Conservation (phyloP, 495 filamentous ascomycete genomes). For the Pseudomonodictys pantanalensis region DNA sequence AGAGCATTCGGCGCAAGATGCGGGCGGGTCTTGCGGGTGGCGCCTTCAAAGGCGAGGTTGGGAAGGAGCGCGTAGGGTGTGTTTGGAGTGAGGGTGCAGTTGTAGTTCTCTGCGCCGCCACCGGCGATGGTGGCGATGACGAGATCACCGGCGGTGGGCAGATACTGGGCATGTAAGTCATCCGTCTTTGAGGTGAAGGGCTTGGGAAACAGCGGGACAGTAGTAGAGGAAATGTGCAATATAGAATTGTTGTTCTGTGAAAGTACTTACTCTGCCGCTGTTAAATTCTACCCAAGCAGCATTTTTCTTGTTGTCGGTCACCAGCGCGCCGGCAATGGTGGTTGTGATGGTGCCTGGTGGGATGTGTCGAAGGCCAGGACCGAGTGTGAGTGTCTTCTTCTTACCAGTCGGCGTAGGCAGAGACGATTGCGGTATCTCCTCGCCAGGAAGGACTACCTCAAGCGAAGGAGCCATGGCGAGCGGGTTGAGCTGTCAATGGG, state of each 20-base stretch:
- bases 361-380: slow-evolving; percentile 75
- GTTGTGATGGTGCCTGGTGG: slow-evolving; percentile 68
- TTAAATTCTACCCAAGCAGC: slow-evolving; percentile 73
- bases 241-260: background rate
- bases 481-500: background rate
- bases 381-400: slow-evolving; percentile 71
- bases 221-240: background rate
- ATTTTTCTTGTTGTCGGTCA: slow-evolving; percentile 72
- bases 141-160: slow-evolving; percentile 71
- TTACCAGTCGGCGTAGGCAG: slow-evolving; percentile 62
- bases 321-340: slow-evolving; percentile 74
- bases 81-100: slow-evolving; percentile 66
- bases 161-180: slow-evolving; percentile 55
- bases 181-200: background rate
- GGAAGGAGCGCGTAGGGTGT: slow-evolving; percentile 73
- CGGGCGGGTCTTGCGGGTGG: slow-evolving; percentile 87
- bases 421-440: slow-evolving; percentile 57
- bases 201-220: background rate
- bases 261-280: slow-evolving; percentile 55
- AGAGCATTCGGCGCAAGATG: slow-evolving; percentile 67
- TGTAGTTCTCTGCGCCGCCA: slow-evolving; percentile 70
- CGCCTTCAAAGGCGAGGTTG: slow-evolving; percentile 85
- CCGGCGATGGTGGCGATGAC: slow-evolving; percentile 81
- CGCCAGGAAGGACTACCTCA: slow-evolving; percentile 74
- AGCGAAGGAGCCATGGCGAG: slow-evolving; percentile 38